Percentiles rank a stretch among this genome's conserved stretches.
phyloP scores from a whole-genome alignment of 495 filamentous ascomycete genomes.

The Alectoria sarmentosa region DNA sequence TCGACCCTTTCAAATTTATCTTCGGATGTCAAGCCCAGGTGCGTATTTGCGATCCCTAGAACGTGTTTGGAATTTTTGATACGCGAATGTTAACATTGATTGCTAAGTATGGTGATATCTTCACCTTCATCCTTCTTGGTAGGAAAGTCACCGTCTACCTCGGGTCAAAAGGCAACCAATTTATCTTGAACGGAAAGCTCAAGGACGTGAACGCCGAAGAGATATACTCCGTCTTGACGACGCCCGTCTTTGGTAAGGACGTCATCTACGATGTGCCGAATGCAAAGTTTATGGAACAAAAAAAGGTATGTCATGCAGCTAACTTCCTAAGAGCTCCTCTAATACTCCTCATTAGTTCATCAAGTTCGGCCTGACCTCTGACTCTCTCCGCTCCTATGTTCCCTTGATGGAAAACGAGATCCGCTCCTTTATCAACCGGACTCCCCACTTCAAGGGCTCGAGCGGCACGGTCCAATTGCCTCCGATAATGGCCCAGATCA shows the following conservation, averaged over 20 bases:
- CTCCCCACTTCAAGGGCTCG: slow-evolving; percentile 57
- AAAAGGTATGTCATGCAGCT: slow-evolving; percentile 42
- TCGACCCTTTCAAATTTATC: slow-evolving; percentile 77
- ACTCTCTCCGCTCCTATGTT: slow-evolving; percentile 70
- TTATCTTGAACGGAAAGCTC: slow-evolving; percentile 78
- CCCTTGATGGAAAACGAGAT: slow-evolving; percentile 72
- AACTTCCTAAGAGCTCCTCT: not conserved
- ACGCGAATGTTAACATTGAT: slow-evolving; percentile 9
- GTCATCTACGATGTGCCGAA: slow-evolving; percentile 87
- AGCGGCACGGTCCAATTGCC: slow-evolving; percentile 58
- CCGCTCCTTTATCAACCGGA: slow-evolving; percentile 56
- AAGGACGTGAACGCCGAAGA: slow-evolving; percentile 78
- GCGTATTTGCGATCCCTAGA: slow-evolving; percentile 1
- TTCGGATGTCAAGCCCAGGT: slow-evolving; percentile 64
- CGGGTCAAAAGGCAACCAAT: slow-evolving; percentile 75
- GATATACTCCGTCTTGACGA: slow-evolving; percentile 73
- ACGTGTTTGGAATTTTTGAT: not conserved
- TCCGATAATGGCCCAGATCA: slow-evolving; percentile 71
- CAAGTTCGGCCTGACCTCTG: slow-evolving; percentile 71
- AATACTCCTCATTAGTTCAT: slow-evolving; percentile 52
- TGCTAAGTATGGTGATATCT: slow-evolving; percentile 65
- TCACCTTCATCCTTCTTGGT: slow-evolving; percentile 72
- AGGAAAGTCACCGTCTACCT: slow-evolving; percentile 70
- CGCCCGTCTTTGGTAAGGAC: slow-evolving; percentile 77
- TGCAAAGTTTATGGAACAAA: slow-evolving; percentile 77